Conservation (phyloP, 108 stramenopile genomes). For the Conticribra guillardii region DNA sequence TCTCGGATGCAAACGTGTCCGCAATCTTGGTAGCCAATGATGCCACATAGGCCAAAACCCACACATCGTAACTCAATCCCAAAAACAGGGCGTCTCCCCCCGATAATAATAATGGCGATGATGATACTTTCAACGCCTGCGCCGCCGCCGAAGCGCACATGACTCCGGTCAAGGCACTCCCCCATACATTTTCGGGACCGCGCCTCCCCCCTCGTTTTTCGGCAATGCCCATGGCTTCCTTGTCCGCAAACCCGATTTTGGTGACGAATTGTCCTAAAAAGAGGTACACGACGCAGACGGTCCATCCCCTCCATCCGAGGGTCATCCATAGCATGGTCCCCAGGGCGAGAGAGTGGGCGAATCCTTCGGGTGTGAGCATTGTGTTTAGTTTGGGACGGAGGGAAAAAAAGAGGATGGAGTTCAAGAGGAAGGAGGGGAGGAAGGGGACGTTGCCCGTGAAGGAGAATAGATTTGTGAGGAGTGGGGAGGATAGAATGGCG, state of each 20-base stretch:
- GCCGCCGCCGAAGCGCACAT: conserved; percentile 69
- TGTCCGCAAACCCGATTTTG: conserved; percentile 89
- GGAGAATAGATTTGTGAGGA: conserved; percentile 47
- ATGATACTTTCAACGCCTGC: too few species aligned
- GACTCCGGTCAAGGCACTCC: conserved; percentile 84
- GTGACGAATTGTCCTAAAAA: conserved; percentile 85
- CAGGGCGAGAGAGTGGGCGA: conserved; percentile 73
- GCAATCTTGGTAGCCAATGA: conserved; percentile 92
- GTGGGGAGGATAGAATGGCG: not conserved
- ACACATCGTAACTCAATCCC: conserved; percentile 65
- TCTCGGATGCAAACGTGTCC: conserved; percentile 96
- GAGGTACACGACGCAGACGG: conserved; percentile 85
- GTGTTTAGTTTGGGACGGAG: conserved; percentile 65
- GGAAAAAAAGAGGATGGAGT: conserved; percentile 64
- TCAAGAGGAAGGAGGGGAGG: conserved; percentile 57
- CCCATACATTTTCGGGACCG: conserved; percentile 98
- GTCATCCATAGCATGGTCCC: conserved; percentile 85
- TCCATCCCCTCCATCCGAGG: conserved; percentile 90
- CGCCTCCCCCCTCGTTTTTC: conserved; percentile 90
- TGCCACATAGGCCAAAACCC: conserved; percentile 85
- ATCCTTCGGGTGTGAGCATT: conserved; percentile 81
- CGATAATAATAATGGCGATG: too few species aligned
- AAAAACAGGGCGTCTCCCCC: conserved; percentile 53
- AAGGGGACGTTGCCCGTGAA: conserved; percentile 69
- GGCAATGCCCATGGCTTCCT: conserved; percentile 89